Evolutionary conservation across 805 yeast species (phyloP).

Genomic region (Jamesozyma jinghongensis): DNA sequence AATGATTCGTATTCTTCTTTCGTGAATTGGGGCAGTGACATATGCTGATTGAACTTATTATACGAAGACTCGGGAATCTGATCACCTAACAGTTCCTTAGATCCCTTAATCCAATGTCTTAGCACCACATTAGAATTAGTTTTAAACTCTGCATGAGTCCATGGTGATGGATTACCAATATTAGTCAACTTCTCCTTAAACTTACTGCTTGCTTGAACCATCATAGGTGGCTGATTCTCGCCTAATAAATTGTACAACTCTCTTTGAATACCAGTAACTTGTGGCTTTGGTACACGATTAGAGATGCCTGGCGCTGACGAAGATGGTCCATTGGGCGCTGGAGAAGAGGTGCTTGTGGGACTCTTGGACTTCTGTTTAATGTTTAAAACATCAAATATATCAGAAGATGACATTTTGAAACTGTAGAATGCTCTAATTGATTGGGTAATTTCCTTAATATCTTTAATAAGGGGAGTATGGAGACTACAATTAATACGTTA

Average conservation of each 20-base stretch:
- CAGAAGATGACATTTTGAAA: constrained; percentile 44
- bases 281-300: constrained; percentile 16
- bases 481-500: too few relatives aligned
- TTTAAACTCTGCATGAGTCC: constrained; percentile 63
- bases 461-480: too few relatives aligned
- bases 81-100: constrained; percentile 35
- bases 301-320: constrained; percentile 2
- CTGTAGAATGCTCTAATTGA: too few relatives aligned
- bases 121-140: constrained; percentile 44
- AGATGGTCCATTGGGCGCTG: constrained; percentile 8
- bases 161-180: constrained; percentile 62
- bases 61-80: constrained; percentile 42
- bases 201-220: constrained; percentile 39
- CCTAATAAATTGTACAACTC: constrained; percentile 85
- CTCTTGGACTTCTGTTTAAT: constrained; percentile 36
- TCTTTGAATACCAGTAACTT: constrained; percentile 68
- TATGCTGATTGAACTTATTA: constrained; percentile 60
- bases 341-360: constrained; percentile 13
- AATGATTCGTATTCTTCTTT: constrained; percentile 49
- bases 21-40: constrained; percentile 62
- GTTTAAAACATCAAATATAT: constrained; percentile 69
- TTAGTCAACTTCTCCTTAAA: constrained; percentile 59
- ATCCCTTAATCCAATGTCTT: constrained; percentile 83
- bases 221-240: constrained; percentile 80
- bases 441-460: too few relatives aligned